Percentiles rank a stretch among this genome's conserved stretches.
Conservation (phyloP, 176 grass and related monocot species). For the Triticum aestivum region DNA sequence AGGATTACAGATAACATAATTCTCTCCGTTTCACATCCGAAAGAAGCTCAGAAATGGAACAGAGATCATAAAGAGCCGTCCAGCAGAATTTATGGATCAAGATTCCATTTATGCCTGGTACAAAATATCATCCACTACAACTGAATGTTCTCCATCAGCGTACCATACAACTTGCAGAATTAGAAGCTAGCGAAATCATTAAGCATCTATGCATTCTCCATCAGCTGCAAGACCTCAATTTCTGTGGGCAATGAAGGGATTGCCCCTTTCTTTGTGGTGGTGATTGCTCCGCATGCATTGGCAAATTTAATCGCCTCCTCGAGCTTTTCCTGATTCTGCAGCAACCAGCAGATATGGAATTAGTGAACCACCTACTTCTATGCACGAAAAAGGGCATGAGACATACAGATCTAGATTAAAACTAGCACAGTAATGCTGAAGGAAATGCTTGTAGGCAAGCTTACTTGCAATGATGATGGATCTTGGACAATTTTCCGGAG, state of each 20-base stretch:
- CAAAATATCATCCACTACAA: background rate
- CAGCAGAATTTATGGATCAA: background rate
- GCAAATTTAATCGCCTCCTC: conserved; percentile 63
- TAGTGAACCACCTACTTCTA: background rate
- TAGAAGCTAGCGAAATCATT: conserved; percentile 20
- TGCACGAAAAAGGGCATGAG: too few species aligned
- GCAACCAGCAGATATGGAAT: conserved; percentile 9
- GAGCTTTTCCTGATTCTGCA: conserved; percentile 71
- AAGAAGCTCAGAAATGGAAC: background rate
- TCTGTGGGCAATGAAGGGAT: conserved; percentile 66
- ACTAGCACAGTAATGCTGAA: background rate
- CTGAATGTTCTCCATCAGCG: conserved; percentile 28
- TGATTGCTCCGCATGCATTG: conserved; percentile 76
- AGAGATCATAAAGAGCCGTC: background rate
- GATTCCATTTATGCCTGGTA: background rate
- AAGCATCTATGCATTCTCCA: conserved; percentile 41
- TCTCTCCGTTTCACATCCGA: background rate
- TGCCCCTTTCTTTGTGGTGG: conserved; percentile 76
- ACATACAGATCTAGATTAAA: background rate
- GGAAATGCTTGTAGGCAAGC: background rate
- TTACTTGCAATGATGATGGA: conserved; percentile 65
- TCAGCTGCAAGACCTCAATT: conserved; percentile 51
- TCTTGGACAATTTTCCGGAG: conserved; percentile 60
- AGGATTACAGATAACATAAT: too few species aligned
- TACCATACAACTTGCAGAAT: conserved; percentile 32